Percentiles rank a stretch among this genome's conserved stretches.
Conservation (phyloP, 768 basidiomycete genomes). For the Epithele typhae region DNA sequence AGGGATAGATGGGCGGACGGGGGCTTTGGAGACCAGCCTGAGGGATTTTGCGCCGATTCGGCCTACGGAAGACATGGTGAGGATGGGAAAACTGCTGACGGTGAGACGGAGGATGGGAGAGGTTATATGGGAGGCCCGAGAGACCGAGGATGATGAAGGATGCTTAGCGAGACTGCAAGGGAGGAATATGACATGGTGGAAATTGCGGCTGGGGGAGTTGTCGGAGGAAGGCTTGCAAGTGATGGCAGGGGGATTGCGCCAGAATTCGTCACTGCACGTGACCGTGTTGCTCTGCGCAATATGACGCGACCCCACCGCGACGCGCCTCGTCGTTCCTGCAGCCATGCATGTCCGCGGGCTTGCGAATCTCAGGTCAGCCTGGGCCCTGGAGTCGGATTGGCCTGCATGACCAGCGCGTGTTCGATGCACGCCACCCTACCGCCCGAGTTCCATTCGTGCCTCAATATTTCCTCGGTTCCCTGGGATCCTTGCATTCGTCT, state of each 20-base stretch:
- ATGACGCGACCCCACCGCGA: neutral
- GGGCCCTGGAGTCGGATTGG: no score
- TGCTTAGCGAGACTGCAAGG: slow-evolving; percentile 1
- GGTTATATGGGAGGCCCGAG: neutral
- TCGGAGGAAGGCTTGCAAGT: neutral
- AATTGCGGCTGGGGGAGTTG: neutral
- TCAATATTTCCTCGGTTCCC: no score
- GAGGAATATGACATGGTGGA: neutral
- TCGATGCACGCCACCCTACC: no score
- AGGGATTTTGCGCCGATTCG: slow-evolving; percentile 2
- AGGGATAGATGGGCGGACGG: slow-evolving; percentile 2
- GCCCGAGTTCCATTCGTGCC: no score
- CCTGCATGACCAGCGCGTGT: no score
- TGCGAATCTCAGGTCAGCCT: no score
- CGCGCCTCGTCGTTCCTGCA: neutral
- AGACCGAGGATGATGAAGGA: neutral
- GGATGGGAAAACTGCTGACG: no score
- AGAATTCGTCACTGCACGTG: slow-evolving; percentile 17
- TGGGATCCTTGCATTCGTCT: no score
- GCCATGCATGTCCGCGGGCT: no score
- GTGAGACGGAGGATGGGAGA: neutral
- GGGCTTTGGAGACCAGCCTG: slow-evolving; percentile 4
- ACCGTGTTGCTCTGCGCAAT: slow-evolving; percentile 3
- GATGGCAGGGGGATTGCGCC: slow-evolving; percentile 15
- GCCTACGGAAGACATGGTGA: neutral